Percentiles rank a stretch among this genome's conserved stretches.
These are phyloP conservation scores for Falciphora oryzae DNA, from an alignment of 2,329 filamentous ascomycete genomes.

Conservation along the genomic window DNA sequence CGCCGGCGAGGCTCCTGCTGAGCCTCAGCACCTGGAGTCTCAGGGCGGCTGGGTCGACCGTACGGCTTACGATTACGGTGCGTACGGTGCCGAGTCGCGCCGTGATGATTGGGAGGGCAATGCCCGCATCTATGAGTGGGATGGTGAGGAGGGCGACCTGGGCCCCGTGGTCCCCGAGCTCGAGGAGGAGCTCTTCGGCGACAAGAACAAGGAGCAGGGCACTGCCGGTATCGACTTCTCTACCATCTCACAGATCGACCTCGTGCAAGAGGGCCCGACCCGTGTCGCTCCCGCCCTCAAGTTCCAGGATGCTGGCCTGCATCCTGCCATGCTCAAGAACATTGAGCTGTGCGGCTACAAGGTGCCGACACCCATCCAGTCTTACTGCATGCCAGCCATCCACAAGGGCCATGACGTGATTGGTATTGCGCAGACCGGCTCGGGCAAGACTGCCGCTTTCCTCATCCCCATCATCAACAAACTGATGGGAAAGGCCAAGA, in stretches of 20 bases:
- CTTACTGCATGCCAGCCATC: slow-evolving; percentile 77
- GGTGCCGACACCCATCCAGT: slow-evolving; percentile 79
- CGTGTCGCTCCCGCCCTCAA: slow-evolving; percentile 44
- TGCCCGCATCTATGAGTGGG: slow-evolving; percentile 73
- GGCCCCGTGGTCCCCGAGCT: slow-evolving; percentile 65
- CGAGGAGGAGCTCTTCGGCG: slow-evolving; percentile 70
- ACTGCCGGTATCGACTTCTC: slow-evolving; percentile 56
- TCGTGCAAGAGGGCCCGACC: slow-evolving; percentile 50
- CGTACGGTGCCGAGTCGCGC: slow-evolving; percentile 17
- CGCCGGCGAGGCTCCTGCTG: slow-evolving; percentile 9
- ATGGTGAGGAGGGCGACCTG: slow-evolving; percentile 79
- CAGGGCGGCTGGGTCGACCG: slow-evolving; percentile 40
- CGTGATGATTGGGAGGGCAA: slow-evolving; percentile 41
- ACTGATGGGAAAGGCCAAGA: slow-evolving; percentile 93
- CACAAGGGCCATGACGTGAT: slow-evolving; percentile 74
- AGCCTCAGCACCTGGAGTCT: slow-evolving; percentile 19
- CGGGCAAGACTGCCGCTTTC: slow-evolving; percentile 93
- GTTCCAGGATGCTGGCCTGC: slow-evolving; percentile 75
- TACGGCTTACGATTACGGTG: slow-evolving; percentile 43
- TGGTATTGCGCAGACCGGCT: slow-evolving; percentile 88
- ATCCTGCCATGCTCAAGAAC: slow-evolving; percentile 78
- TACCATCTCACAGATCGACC: slow-evolving; percentile 49
- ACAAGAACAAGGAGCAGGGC: slow-evolving; percentile 39
- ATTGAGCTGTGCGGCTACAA: slow-evolving; percentile 66
- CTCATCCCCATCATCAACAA: slow-evolving; percentile 83